These are phyloP conservation scores for Pulicaria dysenterica DNA, from an alignment of 129 eudicot species.

Conservation along the genomic window DNA sequence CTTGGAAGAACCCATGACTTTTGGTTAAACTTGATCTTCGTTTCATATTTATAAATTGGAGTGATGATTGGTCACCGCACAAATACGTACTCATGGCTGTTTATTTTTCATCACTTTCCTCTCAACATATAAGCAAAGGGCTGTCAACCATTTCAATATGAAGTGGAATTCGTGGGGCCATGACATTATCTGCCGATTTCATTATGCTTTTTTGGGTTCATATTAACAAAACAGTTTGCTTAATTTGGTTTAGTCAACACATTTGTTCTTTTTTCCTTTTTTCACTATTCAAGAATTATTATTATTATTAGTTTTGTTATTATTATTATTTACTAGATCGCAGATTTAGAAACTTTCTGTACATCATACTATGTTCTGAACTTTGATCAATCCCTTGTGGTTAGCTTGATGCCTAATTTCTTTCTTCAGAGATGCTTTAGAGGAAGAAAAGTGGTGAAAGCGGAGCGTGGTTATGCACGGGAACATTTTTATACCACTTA, in stretches of 20 bases:
- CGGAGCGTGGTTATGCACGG: slow-evolving; percentile 65
- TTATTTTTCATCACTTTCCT: too few relatives aligned
- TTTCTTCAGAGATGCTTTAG: slow-evolving; percentile 85
- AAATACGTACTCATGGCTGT: too few relatives aligned
- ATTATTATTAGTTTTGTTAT: background rate
- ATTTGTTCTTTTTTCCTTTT: background rate
- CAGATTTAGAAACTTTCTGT: slow-evolving; percentile 3
- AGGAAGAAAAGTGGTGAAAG: slow-evolving; percentile 79
- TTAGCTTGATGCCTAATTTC: slow-evolving; percentile 10
- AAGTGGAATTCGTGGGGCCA: too few relatives aligned
- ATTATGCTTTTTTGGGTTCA: too few relatives aligned
- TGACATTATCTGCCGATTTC: too few relatives aligned
- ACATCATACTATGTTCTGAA: slow-evolving; percentile 11
- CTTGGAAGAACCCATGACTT: too few relatives aligned
- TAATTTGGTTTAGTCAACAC: background rate
- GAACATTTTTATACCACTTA: slow-evolving; percentile 64
- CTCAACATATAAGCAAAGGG: too few relatives aligned
- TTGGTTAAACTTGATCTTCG: too few relatives aligned
- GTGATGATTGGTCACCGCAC: too few relatives aligned
- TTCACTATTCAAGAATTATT: background rate
- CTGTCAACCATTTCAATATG: too few relatives aligned
- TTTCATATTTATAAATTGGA: too few relatives aligned
- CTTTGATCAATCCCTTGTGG: background rate
- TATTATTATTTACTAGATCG: background rate
- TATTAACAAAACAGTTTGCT: too few relatives aligned